A percentile compares a stretch with the other conserved stretches of the same genome.
Conservation (phyloP, 225 moss, liverwort and hornwort genomes). For the Straminergon stramineum region DNA sequence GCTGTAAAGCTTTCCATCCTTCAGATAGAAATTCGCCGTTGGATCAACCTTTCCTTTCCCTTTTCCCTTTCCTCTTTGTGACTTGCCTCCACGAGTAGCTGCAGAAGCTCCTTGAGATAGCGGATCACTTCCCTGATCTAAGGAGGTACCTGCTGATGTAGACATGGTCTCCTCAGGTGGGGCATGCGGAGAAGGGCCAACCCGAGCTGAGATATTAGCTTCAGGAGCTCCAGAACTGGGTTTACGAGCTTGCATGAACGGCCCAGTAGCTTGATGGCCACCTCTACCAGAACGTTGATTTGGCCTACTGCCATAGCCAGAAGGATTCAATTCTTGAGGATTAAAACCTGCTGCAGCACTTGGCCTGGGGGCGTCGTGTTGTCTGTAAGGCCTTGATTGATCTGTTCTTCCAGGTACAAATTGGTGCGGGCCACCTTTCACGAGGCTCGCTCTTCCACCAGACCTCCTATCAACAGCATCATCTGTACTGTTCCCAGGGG, state of each 20-base stretch:
- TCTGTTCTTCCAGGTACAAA: conserved; percentile 1
- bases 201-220: conserved; percentile 6
- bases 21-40: conserved; percentile 71
- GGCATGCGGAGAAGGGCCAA: neutral
- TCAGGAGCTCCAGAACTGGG: conserved; percentile 11
- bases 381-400: conserved; percentile 6
- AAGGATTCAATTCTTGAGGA: neutral
- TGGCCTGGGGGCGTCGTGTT: neutral
- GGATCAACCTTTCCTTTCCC: conserved; percentile 52
- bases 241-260: conserved; percentile 4
- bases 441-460: conserved; percentile 16
- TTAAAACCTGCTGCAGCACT: neutral
- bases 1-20: conserved; percentile 85
- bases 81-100: conserved; percentile 37
- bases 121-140: conserved; percentile 10
- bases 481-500: neutral
- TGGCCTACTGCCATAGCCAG: neutral
- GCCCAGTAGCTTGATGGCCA: conserved; percentile 13
- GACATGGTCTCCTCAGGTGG: conserved; percentile 5
- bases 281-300: conserved; percentile 22
- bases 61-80: conserved; percentile 68
- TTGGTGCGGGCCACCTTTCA: conserved; percentile 11
- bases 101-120: conserved; percentile 11
- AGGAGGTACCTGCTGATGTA: conserved; percentile 3
- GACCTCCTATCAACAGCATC: conserved; percentile 5